phyloP scores from a whole-genome alignment of 1,139 yeast species.

The Hyphopichia buzzinii region DNA sequence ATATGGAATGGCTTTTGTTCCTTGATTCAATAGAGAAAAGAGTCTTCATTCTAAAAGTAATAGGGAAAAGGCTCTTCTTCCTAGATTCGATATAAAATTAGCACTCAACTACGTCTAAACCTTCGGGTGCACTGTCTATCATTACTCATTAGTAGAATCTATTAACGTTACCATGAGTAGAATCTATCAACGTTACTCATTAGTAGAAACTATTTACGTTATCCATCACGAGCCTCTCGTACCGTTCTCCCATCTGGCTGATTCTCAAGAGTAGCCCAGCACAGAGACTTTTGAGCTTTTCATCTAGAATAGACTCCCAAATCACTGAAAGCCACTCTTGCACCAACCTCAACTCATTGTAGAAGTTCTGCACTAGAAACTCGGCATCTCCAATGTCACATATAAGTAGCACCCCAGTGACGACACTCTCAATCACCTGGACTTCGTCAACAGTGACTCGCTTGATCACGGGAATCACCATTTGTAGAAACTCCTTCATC shows the following conservation, averaged over 20 bases:
- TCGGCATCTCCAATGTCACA: slow-evolving; percentile 45
- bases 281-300: slow-evolving; percentile 42
- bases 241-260: slow-evolving; percentile 24
- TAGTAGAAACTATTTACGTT: slow-evolving; percentile 4
- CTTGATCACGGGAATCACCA: slow-evolving; percentile 29
- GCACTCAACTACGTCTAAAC: no score
- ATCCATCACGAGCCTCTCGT: slow-evolving; percentile 15
- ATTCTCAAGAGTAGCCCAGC: slow-evolving; percentile 49
- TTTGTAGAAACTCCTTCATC: slow-evolving; percentile 51
- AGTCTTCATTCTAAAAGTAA: no score
- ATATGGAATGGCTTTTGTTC: no score
- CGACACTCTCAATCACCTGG: slow-evolving; percentile 43
- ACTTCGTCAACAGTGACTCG: slow-evolving; percentile 24
- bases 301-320: slow-evolving; percentile 51
- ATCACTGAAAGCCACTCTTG: slow-evolving; percentile 39
- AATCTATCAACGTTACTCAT: no score
- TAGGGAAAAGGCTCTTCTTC: no score
- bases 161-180: slow-evolving; percentile 5
- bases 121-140: no score
- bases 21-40: no score
- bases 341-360: slow-evolving; percentile 29
- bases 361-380: slow-evolving; percentile 25
- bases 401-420: slow-evolving; percentile 47
- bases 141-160: slow-evolving; percentile 3
- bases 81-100: no score